phyloP scores from a whole-genome alignment of 129 eudicot genomes.

The Ambrosia artemisiifolia region DNA sequence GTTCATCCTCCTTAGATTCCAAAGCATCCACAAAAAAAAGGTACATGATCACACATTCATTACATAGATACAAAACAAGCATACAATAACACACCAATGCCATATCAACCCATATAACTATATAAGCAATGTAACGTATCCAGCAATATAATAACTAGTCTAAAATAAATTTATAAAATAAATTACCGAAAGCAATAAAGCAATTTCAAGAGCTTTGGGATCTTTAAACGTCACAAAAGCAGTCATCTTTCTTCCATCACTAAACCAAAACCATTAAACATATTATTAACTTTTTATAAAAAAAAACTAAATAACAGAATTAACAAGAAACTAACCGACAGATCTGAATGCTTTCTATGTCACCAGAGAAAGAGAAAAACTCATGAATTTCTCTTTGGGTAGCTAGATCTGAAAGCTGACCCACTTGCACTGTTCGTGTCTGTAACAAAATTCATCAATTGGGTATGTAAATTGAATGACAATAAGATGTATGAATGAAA shows the following conservation, averaged over 20 bases:
- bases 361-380: constrained; percentile 94
- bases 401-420: constrained; percentile 91
- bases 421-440: constrained; percentile 80
- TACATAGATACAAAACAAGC: neutral
- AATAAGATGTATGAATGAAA: neutral
- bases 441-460: constrained; percentile 22
- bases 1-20: neutral
- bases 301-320: neutral
- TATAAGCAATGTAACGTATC: constrained; percentile 19
- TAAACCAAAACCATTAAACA: constrained; percentile 26
- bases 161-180: neutral
- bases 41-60: neutral
- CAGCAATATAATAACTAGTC: constrained; percentile 13
- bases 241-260: constrained; percentile 63
- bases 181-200: constrained; percentile 82
- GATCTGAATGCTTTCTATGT: constrained; percentile 81
- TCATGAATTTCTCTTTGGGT: constrained; percentile 84
- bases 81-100: neutral
- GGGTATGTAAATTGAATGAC: neutral
- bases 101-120: neutral
- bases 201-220: constrained; percentile 90
- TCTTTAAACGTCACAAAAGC: constrained; percentile 94
- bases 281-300: neutral
- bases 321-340: constrained; percentile 42
- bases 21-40: neutral